Base-by-base conservation (phyloP, 2,329 filamentous ascomycete species). In the Trichophyton rubrum region DNA sequence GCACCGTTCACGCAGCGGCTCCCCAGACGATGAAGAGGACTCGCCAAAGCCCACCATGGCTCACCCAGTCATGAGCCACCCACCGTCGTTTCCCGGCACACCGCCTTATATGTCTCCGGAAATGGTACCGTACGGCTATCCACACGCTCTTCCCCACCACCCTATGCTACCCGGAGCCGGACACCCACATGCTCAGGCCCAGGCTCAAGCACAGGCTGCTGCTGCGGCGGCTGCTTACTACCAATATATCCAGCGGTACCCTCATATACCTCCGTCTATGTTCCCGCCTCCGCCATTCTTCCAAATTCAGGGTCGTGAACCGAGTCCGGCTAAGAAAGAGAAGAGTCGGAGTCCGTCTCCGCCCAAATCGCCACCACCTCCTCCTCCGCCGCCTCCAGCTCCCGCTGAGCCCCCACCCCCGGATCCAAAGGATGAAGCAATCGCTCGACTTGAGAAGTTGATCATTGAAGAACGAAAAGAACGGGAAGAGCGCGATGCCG, bases 401-500 rank as follows among this genome's bases (percentile, higher is more conserved):
- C 66, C 68, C 2, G 61, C 66, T 1, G 65, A 64, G 11, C 66
- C 73, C 5, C 69, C 74, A 3, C 77, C 64, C 38, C 74, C 75
- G 24, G 73, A 75, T 20, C 70, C 74, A 7, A 77, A 78, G 62
- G 75, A 77, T 53, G 78, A 80, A 62, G 78, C 86, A 60, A 83
- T 86, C 63, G 76, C 77, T n/a, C 79, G 86, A 61, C 80, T 85
- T 63, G 79, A 82, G 63, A 80, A 86, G 66, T 72, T 88, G 61
- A 77, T 80, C 51, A 60, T 76, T 58, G 75, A 78, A 15, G 74
- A 78, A 61, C 71, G 73, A 56, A 69, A 64, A 9, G 75, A 77
- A 20, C 71, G 74, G 38, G 74, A 76, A 62, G 70, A 69, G 33
- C 69, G 72, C 51, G 75, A 76, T 64, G 72, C 71, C 24, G 71